phyloP scores from a whole-genome alignment of 2,329 filamentous ascomycete species.

The Cladophialophora yegresii region DNA sequence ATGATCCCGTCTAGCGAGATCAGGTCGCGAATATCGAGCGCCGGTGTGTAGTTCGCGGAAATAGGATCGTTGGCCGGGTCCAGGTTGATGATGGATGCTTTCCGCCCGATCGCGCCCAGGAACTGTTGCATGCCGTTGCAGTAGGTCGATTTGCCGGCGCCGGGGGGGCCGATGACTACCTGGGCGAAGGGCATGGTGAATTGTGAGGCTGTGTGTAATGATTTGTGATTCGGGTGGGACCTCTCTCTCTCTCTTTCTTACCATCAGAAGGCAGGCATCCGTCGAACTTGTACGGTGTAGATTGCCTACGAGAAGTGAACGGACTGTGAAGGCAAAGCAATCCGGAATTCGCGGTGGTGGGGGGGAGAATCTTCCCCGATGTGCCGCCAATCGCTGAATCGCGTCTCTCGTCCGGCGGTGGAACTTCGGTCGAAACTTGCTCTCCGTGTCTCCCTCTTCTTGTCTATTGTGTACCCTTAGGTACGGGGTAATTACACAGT shows the following conservation, averaged over 20 bases:
- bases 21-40: slow-evolving; percentile 84
- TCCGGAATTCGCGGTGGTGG: too few species aligned
- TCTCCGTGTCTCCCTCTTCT: background rate
- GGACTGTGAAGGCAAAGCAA: background rate
- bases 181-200: slow-evolving; percentile 63
- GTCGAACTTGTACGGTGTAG: background rate
- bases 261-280: background rate
- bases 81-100: slow-evolving; percentile 93
- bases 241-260: background rate
- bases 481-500: too few species aligned
- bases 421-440: background rate
- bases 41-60: slow-evolving; percentile 76
- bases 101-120: slow-evolving; percentile 89
- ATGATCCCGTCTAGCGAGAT: slow-evolving; percentile 94
- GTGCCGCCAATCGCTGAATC: background rate
- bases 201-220: too few species aligned
- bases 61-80: slow-evolving; percentile 89
- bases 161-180: slow-evolving; percentile 89
- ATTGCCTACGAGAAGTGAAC: background rate
- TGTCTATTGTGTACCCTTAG: background rate
- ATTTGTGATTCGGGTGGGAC: too few species aligned
- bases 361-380: background rate
- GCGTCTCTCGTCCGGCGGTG: background rate
- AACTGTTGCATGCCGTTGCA: slow-evolving; percentile 99
- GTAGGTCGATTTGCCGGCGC: slow-evolving; percentile 94